Base-by-base conservation (phyloP, 129 eudicot genomes). In the Saussurea involucrata region DNA sequence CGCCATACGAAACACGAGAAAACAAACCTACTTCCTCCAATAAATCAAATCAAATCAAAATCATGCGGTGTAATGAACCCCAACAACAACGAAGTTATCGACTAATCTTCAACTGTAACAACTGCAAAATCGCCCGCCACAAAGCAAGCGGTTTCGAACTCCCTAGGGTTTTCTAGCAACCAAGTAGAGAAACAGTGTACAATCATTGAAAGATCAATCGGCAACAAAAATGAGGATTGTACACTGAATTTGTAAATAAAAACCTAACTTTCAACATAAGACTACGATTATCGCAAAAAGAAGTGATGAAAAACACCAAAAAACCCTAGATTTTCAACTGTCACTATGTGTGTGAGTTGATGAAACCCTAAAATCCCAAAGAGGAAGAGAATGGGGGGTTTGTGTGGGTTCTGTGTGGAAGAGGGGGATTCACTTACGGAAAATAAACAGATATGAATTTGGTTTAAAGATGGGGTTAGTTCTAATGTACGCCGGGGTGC, bases 121-220 rank as follows among this genome's bases (percentile, higher is more conserved):
- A 27, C 24, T 32, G 69, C 73, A 24, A 66, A 72, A 76, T 78
- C 81, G 34, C 86, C 74, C 44, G 71, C 74, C 49, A 9, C 61
- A 68, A 75, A 76, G 74, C 77, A 70, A 84, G 74, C 85, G 80
- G 71, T 46, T 76, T 32, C 70, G 67, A 83, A 71, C 74, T 58
- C 57, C 9, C 58, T 66, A 74, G 74, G 85, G 66, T 66, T 83
- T 76, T 20, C 68, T 36, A 49, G 20, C 63, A 24, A 53, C 81
- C 36, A 34, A 33, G 58, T 22, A 24, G 12, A 24, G 36, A 65
- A 29, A 65, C 66, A 29, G 81, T 12, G 6, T 60, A 63, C 69
- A 84, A 81, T 81, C 95, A 92, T 87, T 85, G 86, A 87, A 55
- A 55, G 78, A 78, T 64, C 81, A 75, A 78, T 55, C 29, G 31